Base-by-base conservation (phyloP, 805 yeast species). In the Ogataea haglerorum region DNA sequence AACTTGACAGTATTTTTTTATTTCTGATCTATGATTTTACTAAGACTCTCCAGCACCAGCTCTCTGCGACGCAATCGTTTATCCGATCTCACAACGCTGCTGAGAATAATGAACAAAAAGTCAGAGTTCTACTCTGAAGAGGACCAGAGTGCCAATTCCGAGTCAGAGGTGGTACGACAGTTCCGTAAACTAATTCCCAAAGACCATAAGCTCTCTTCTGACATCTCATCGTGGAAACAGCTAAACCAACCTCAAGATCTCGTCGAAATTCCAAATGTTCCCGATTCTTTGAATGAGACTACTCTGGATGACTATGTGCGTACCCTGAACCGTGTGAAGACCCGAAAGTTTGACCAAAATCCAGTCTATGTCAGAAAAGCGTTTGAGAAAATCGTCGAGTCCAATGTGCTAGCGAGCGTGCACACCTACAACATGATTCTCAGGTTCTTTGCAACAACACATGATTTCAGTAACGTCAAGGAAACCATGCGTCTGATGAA, bases 381-480 rank as follows among this genome's bases (percentile, higher is more conserved):
- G 4, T 52, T 38, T 30, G 10, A 13, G 25, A 28, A 34, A 18
- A 47, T 52, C 9, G 16, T 49, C n/a, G 43, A 34, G 10, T 42
- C 56, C 2, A 47, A 40, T 4, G 28, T 46, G 3, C 30, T 42
- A 7, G 18, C 6, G 8, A 40, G 40, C 17, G n/a, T 45, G 7
- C 34, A 35, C 6, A 36, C 50, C 1, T 53, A 46, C 42, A 51
- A 54, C 27, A 22, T 18, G n/a, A 55, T 55, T 5, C n/a, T 55
- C 6, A 13, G 33, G 8, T 48, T 37, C 23, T 49, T 41, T 19
- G 47, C 53, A 9, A 15, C 31, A 1, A 33, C 18, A 4, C 49
- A 54, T 29, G 42, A 49, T 10, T 43, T 32, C 34, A 26, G 27
- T 2, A 17, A 30, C 10, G 38, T 51, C 17, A 44, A 34, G 15